Evolutionary conservation across 2,329 filamentous ascomycete species (phyloP), one percentile per base, ranked within the genome.

Genomic region (Pyrenochaeta sp.): DNA sequence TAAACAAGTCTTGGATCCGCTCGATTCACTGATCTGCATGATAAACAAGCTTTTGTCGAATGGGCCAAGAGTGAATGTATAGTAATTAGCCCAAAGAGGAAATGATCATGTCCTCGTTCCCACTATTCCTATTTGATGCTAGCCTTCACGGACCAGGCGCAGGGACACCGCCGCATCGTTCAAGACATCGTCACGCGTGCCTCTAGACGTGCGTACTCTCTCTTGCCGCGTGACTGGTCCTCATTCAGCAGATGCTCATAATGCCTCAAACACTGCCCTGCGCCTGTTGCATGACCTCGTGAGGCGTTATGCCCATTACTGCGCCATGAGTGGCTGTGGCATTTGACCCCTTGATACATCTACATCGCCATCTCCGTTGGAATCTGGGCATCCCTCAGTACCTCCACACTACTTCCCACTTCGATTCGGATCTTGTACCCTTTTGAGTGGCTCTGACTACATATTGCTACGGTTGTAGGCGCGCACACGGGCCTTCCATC

Each of bases 291-390:
- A 60, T 73, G 72, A 73, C 66, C 61, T 49, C 20, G 42, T 27
- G 31, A 48, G 50, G 54, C 62, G 61, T 58, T 58, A 56, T 60
- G 62, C 46, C 69, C 53, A 55, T 48, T 39, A 47, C 71, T 67
- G 69, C 69, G 69, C 63, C 67, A 44, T 72, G 63, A 73, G 60
- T 73, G 72, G 72, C 65, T 68, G 55, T 56, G 51, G 51, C 45
- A 39, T 50, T 54, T 43, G 42, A 44, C 47, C 62, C 62, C 59
- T 65, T 56, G 64, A 42, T 30, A 31, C 23, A 15, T 30, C 27
- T 42, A 42, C 27, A 42, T 42, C 18, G 23, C 45, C 46, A 48
- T 21, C 48, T 39, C 2, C 20, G 4, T 10, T 15, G 27, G 20
- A 11, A 11, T 3, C n/a, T 15, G 4, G 30, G 30, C 33, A 37